Evolutionary conservation across 768 basidiomycete genomes (phyloP).

Genomic region (Rhizopogon salebrosus): DNA sequence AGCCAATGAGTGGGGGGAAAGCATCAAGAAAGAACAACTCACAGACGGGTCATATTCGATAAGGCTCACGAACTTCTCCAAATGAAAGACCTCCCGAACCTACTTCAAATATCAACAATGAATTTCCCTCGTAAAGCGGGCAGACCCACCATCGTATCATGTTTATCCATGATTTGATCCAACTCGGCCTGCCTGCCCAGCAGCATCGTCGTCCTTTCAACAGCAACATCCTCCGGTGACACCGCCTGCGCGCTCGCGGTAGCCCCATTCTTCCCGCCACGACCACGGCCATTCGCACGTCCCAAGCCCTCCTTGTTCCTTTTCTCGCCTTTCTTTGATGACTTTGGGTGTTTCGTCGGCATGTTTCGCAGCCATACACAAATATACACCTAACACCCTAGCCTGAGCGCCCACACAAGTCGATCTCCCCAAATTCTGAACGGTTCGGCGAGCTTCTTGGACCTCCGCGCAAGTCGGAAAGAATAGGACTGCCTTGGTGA

Average conservation of each 20-base stretch:
- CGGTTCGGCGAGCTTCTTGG: slow-evolving; percentile 61
- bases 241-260: slow-evolving; percentile 5
- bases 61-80: slow-evolving; percentile 76
- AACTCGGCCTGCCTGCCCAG: slow-evolving; percentile 54
- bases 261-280: background rate
- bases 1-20: slow-evolving; percentile 2
- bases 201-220: slow-evolving; percentile 44
- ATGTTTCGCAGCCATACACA: slow-evolving; percentile 8
- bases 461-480: slow-evolving; percentile 15
- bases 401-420: slow-evolving; percentile 14
- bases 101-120: slow-evolving; percentile 22
- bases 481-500: slow-evolving; percentile 11
- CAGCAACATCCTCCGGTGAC: slow-evolving; percentile 19
- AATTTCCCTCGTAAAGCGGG: background rate
- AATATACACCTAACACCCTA: background rate
- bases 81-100: slow-evolving; percentile 86
- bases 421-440: slow-evolving; percentile 65
- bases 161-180: slow-evolving; percentile 52
- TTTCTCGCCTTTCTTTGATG: slow-evolving; percentile 4
- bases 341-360: slow-evolving; percentile 18
- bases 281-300: slow-evolving; percentile 2
- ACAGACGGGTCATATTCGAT: slow-evolving; percentile 75
- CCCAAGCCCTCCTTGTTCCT: slow-evolving; percentile 11
- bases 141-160: slow-evolving; percentile 68
- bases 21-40: slow-evolving; percentile 10